A percentile compares a stretch with the other conserved stretches of the same genome.
Conservation (phyloP, 352 stramenopile genomes). For the Globisporangium apiculatum region DNA sequence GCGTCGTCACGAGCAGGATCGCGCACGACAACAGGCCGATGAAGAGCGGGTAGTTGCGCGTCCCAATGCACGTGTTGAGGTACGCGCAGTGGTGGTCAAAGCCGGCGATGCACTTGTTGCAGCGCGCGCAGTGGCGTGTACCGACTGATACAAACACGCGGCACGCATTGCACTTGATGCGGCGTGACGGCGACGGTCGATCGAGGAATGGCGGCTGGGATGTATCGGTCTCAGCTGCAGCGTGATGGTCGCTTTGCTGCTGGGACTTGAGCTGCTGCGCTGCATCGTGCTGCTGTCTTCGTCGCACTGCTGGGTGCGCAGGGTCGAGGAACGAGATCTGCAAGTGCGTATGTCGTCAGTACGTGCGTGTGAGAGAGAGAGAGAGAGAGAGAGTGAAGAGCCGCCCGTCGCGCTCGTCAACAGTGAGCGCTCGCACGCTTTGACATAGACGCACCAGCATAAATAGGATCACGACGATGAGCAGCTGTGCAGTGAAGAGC, state of each 20-base stretch:
- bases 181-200: constrained; percentile 6
- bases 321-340: constrained; percentile 55
- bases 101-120: constrained; percentile 90
- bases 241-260: neutral
- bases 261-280: neutral
- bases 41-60: constrained; percentile 59
- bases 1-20: constrained; percentile 44
- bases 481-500: constrained; percentile 40
- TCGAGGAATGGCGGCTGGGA: neutral
- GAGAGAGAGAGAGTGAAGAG: neutral
- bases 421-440: constrained; percentile 13
- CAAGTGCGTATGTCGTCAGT: neutral
- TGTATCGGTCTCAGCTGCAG: too few species aligned
- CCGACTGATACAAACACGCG: constrained; percentile 25
- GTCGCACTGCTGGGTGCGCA: constrained; percentile 20
- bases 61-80: constrained; percentile 93
- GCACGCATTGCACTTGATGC: constrained; percentile 30
- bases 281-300: constrained; percentile 5
- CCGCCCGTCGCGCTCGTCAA: constrained; percentile 1
- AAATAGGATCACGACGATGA: constrained; percentile 17
- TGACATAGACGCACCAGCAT: constrained; percentile 15
- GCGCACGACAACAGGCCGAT: constrained; percentile 46
- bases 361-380: neutral
- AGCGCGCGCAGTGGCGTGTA: constrained; percentile 88
- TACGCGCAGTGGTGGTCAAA: constrained; percentile 96